Evolutionary conservation across 164 flowering plant genomes (phyloP), one percentile per base, ranked within the genome.

Genomic region (Sedum album): DNA sequence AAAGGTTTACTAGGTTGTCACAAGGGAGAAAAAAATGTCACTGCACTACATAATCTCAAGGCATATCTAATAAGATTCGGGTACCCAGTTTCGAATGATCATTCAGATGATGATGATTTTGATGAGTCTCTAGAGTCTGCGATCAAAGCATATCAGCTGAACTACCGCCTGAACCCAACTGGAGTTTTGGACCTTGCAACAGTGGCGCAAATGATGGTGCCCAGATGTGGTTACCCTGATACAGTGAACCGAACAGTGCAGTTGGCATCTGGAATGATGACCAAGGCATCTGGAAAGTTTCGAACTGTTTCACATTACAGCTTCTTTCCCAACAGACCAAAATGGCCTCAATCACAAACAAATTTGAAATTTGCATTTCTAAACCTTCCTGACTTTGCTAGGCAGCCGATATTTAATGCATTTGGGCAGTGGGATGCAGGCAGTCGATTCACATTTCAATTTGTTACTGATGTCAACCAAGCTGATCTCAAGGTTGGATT

Each of bases 401-500:
- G 57, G 57, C 57, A 51, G 23, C 57, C 57, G 25, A 21, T 51
- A 51, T 51, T 51, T 23, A 51, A 51, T 23, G 57, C 57, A 0
- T 51, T 51, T 23, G 57, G 57, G 57, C 57, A 51, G 10, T 51
- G 57, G 57, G 57, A 51, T 10, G 57, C 57, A 23, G 57, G 57
- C 57, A 51, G 57, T 26, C 57, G 57, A 9, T 51, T 51, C 25
- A 51, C 57, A 23, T 51, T 51, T 14, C 57, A 51, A 7, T 51
- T n/a, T 23, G 57, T 51, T 3, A 51, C 57, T n/a, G 57, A 51
- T 23, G 26, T 51, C 26, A 51, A 10, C 57, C 1, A 20, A 1
- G 86, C 96, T 2, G 88, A 88, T 28, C 68, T 90, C 23, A 76
- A 28, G 74, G 85, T 89, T 25, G 97, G 79, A 13, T 85, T 89